phyloP scores from a whole-genome alignment of 352 stramenopile genomes.

The Phytophthora fragariaefolia region DNA sequence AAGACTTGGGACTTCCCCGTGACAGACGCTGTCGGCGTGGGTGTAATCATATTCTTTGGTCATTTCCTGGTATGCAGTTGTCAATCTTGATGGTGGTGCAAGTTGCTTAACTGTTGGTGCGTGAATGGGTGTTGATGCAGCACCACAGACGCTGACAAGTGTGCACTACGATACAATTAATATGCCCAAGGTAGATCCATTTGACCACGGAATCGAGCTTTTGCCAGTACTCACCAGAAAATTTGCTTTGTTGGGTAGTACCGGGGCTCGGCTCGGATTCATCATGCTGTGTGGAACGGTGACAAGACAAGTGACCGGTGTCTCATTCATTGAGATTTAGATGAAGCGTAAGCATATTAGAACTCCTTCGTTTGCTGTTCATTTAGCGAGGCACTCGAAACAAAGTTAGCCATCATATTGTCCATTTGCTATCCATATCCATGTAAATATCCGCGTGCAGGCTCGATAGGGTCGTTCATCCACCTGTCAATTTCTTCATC shows the following conservation, averaged over 20 bases:
- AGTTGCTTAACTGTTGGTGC: background rate
- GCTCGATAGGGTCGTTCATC: too few species aligned
- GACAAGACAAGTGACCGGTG: conserved; percentile 72
- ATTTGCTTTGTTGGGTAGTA: conserved; percentile 46
- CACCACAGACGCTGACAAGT: conserved; percentile 76
- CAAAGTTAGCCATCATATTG: too few species aligned
- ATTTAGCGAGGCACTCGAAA: too few species aligned
- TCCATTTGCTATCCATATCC: too few species aligned
- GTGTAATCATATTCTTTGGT: conserved; percentile 90
- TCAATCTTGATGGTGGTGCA: background rate
- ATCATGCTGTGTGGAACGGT: conserved; percentile 85
- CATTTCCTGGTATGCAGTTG: conserved; percentile 70
- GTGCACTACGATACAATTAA: conserved; percentile 83
- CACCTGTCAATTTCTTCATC: too few species aligned
- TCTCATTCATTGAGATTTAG: too few species aligned
- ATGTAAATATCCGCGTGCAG: too few species aligned
- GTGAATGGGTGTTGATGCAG: conserved; percentile 31
- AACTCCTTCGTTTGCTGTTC: too few species aligned
- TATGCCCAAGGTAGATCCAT: conserved; percentile 70
- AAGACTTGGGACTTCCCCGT: conserved; percentile 75
- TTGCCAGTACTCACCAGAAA: background rate
- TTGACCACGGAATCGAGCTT: background rate
- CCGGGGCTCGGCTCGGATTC: conserved; percentile 83
- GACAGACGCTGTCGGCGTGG: conserved; percentile 65
- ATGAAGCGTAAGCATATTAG: too few species aligned